These are phyloP conservation scores for Fimicolochytrium jonesii DNA, from an alignment of 192 early-diverging fungal species.

Conservation along the genomic window DNA sequence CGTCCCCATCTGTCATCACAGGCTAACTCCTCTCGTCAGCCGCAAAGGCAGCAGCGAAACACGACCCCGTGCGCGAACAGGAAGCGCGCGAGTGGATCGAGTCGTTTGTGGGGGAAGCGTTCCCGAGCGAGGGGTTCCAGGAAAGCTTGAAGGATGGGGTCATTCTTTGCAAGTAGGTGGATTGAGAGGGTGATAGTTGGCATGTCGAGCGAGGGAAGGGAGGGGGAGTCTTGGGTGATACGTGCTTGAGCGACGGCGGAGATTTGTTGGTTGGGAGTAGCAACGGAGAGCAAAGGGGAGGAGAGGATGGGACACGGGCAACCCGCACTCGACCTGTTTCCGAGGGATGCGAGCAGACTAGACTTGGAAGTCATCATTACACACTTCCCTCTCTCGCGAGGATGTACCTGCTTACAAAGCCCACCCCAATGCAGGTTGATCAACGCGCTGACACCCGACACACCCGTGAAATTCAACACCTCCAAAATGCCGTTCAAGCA, in stretches of 20 bases:
- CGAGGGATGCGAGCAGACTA: too few relatives aligned
- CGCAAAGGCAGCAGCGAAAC: slow-evolving; percentile 47
- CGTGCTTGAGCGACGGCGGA: too few relatives aligned
- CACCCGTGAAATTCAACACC: slow-evolving; percentile 51
- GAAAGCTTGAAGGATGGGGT: slow-evolving; percentile 71
- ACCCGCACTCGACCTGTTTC: too few relatives aligned
- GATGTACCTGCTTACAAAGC: neutral
- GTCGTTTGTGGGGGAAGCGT: slow-evolving; percentile 47
- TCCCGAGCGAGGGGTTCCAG: slow-evolving; percentile 55
- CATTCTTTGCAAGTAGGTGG: slow-evolving; percentile 68
- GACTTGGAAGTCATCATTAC: neutral
- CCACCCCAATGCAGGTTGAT: slow-evolving; percentile 43
- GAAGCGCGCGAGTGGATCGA: slow-evolving; percentile 72
- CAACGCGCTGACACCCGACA: slow-evolving; percentile 45
- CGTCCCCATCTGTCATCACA: too few relatives aligned
- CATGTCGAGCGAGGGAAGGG: too few relatives aligned
- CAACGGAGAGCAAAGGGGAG: too few relatives aligned
- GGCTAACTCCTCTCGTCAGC: too few relatives aligned
- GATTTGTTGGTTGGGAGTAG: too few relatives aligned
- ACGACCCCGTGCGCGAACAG: slow-evolving; percentile 39
- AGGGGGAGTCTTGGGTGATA: too few relatives aligned
- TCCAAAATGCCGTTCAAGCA: slow-evolving; percentile 76
- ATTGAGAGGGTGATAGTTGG: neutral
- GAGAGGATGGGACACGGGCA: too few relatives aligned
- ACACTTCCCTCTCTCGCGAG: neutral